A percentile compares a stretch with the other conserved stretches of the same genome.
These are phyloP conservation scores for Trichosporon sp. DNA, from an alignment of 1,284 basidiomycete genomes.

Conservation along the genomic window DNA sequence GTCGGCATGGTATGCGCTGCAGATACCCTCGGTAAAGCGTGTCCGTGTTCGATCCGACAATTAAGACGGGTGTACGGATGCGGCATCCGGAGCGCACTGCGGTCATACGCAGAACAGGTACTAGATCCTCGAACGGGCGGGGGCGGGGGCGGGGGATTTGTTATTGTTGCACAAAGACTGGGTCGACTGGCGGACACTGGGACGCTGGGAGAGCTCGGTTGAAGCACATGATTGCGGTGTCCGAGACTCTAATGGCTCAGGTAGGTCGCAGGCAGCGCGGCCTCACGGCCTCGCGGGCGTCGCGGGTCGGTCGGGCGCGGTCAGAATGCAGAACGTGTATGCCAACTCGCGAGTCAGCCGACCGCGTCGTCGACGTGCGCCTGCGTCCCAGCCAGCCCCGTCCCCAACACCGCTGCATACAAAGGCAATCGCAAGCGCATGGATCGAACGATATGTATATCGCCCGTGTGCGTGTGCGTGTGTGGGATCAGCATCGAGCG, in stretches of 20 bases:
- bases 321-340: not conserved
- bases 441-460: not conserved
- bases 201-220: not conserved
- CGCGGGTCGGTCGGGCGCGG: not conserved
- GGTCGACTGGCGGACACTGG: no score
- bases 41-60: not conserved
- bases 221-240: not conserved
- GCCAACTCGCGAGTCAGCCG: not conserved
- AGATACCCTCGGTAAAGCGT: not conserved
- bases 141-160: not conserved
- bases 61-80: not conserved
- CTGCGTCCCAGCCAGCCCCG: not conserved
- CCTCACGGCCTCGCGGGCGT: not conserved
- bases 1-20: not conserved
- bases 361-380: not conserved
- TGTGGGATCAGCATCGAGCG: not conserved
- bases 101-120: not conserved
- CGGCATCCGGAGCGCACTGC: not conserved
- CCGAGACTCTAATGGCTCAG: not conserved
- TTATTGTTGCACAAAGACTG: not conserved
- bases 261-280: not conserved
- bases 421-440: not conserved
- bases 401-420: not conserved
- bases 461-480: not conserved
- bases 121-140: not conserved